Evolutionary conservation across 2,329 filamentous ascomycete species (phyloP).

Genomic region (Arthrobotrys megalospora): DNA sequence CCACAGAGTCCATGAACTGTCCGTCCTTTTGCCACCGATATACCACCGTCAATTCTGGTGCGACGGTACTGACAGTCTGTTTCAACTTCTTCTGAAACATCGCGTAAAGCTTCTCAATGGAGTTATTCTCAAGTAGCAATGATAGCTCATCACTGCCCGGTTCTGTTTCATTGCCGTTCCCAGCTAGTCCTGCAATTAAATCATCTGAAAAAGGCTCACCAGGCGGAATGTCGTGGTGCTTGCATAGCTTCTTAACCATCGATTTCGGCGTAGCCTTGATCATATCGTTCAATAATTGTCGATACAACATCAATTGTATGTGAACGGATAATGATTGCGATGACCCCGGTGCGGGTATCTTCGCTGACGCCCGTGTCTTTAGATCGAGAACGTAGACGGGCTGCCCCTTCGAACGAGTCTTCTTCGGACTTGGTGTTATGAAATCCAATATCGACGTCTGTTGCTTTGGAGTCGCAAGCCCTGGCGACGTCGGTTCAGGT

Average conservation of each 20-base stretch:
- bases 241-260: constrained; percentile 76
- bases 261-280: constrained; percentile 77
- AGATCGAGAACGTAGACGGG: constrained; percentile 86
- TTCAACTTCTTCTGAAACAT: constrained; percentile 71
- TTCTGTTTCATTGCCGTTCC: constrained; percentile 24
- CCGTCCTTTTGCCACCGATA: constrained; percentile 71
- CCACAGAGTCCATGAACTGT: constrained; percentile 73
- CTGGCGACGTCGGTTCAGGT: constrained; percentile 8
- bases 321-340: constrained; percentile 80
- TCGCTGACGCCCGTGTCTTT: constrained; percentile 82
- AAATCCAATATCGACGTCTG: constrained; percentile 58
- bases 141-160: constrained; percentile 65
- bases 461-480: constrained; percentile 33
- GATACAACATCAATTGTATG: constrained; percentile 92
- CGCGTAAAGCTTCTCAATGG: constrained; percentile 74
- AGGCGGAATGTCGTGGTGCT: constrained; percentile 79
- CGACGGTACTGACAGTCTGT: constrained; percentile 73
- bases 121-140: constrained; percentile 74
- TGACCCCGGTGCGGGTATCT: constrained; percentile 72
- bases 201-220: constrained; percentile 80
- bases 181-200: constrained; percentile 70
- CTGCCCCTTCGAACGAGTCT: constrained; percentile 56
- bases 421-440: constrained; percentile 56
- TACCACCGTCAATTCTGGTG: constrained; percentile 73
- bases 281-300: constrained; percentile 83